Conservation (phyloP, 768 basidiomycete genomes). For the Pulveroboletus sp. region DNA sequence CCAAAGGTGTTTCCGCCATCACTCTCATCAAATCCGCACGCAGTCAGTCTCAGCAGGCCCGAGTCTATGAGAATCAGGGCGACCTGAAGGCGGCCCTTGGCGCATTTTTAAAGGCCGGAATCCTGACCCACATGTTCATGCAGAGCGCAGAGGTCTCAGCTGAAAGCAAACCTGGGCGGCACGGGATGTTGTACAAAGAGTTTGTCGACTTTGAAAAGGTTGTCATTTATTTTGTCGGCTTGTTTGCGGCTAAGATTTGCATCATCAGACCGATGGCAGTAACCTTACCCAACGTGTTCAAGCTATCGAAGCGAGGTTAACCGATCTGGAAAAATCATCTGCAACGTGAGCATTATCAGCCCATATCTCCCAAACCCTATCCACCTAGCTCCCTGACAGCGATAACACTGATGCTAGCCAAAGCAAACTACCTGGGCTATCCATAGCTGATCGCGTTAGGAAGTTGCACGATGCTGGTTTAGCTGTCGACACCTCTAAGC, state of each 20-base stretch:
- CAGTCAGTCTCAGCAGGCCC: slow-evolving; percentile 52
- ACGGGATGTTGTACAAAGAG: slow-evolving; percentile 59
- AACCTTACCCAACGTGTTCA: slow-evolving; percentile 41
- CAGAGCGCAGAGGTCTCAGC: slow-evolving; percentile 54
- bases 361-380: slow-evolving; percentile 1
- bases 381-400: slow-evolving; percentile 16
- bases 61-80: slow-evolving; percentile 50
- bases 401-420: slow-evolving; percentile 30
- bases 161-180: slow-evolving; percentile 47
- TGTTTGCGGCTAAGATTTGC: slow-evolving; percentile 10
- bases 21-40: slow-evolving; percentile 64
- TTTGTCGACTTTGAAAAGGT: slow-evolving; percentile 67
- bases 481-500: slow-evolving; percentile 54
- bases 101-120: slow-evolving; percentile 60
- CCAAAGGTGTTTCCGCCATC: slow-evolving; percentile 57
- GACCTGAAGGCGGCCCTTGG: slow-evolving; percentile 62
- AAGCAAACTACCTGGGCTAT: slow-evolving; percentile 51
- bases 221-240: slow-evolving; percentile 22
- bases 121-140: slow-evolving; percentile 55
- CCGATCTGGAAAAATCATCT: slow-evolving; percentile 41
- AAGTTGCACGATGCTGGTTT: slow-evolving; percentile 74
- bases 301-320: slow-evolving; percentile 44
- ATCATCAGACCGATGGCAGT: slow-evolving; percentile 36
- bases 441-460: slow-evolving; percentile 79
- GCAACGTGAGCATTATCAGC: slow-evolving; percentile 25